Percentiles rank a stretch among this genome's conserved stretches.
Evolutionary conservation across 805 yeast species (phyloP).

Genomic region (Grigorovia transvaalensis): DNA sequence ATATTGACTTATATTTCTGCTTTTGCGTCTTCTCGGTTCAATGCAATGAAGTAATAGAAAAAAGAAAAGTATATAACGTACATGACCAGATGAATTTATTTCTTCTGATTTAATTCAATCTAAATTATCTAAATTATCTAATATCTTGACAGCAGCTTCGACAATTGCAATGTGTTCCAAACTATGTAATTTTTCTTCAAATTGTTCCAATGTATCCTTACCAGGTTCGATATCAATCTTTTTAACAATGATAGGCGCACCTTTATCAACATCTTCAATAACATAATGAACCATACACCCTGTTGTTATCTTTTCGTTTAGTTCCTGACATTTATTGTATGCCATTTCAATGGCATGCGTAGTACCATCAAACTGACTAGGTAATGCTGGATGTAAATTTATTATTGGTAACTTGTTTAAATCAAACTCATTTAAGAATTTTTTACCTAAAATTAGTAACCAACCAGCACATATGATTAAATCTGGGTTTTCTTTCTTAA

Average conservation of each 20-base stretch:
- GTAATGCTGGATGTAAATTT: conserved; percentile 93
- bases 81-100: neutral
- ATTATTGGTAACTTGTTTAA: conserved; percentile 62
- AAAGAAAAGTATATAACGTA: too few species aligned
- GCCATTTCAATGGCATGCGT: conserved; percentile 89
- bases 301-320: conserved; percentile 52
- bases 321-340: conserved; percentile 82
- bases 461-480: conserved; percentile 97
- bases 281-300: conserved; percentile 97
- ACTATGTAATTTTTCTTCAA: conserved; percentile 73
- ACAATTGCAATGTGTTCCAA: conserved; percentile 88
- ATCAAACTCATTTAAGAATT: conserved; percentile 53
- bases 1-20: too few species aligned
- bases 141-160: conserved; percentile 69
- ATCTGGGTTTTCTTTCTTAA: conserved; percentile 60
- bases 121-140: conserved; percentile 14
- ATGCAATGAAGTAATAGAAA: too few species aligned
- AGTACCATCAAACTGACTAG: conserved; percentile 94
- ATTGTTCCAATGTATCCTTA: conserved; percentile 60
- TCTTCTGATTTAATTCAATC: neutral
- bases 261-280: conserved; percentile 91
- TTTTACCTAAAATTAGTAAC: conserved; percentile 84
- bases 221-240: conserved; percentile 61
- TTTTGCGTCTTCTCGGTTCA: too few species aligned
- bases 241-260: conserved; percentile 78